phyloP scores from a whole-genome alignment of 495 filamentous ascomycete genomes.

The Cudoniella acicularis region DNA sequence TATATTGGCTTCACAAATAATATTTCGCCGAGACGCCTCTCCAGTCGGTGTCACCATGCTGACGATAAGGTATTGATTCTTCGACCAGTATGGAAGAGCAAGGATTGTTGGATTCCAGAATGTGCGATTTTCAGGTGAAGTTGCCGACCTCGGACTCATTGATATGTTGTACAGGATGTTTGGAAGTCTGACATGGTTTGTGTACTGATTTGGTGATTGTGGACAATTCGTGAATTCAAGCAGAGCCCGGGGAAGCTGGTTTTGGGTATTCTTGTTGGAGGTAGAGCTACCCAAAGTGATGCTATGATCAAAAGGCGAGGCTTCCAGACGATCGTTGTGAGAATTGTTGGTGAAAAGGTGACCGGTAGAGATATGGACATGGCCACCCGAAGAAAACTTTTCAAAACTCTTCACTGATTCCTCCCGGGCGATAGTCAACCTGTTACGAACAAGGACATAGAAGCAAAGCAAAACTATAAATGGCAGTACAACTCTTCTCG shows the following conservation, averaged over 20 bases:
- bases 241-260: neutral
- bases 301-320: too few species aligned
- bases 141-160: conserved; percentile 23
- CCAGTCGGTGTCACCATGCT: conserved; percentile 34
- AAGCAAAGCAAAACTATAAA: too few species aligned
- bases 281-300: too few species aligned
- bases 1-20: conserved; percentile 37
- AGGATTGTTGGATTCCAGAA: conserved; percentile 42
- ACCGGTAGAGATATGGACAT: too few species aligned
- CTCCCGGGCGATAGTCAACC: too few species aligned
- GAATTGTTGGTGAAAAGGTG: too few species aligned
- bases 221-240: conserved; percentile 24
- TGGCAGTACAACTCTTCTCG: too few species aligned
- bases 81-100: conserved; percentile 35
- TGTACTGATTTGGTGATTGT: conserved; percentile 28
- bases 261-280: too few species aligned
- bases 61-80: conserved; percentile 37
- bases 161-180: conserved; percentile 35
- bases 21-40: conserved; percentile 32
- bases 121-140: conserved; percentile 21
- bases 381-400: too few species aligned
- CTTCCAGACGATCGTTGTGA: too few species aligned
- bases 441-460: too few species aligned
- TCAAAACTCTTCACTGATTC: too few species aligned
- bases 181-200: conserved; percentile 31